A percentile compares a stretch with the other conserved stretches of the same genome.
phyloP scores from a whole-genome alignment of 1,284 basidiomycete species.

The Trichosporon sp. region DNA sequence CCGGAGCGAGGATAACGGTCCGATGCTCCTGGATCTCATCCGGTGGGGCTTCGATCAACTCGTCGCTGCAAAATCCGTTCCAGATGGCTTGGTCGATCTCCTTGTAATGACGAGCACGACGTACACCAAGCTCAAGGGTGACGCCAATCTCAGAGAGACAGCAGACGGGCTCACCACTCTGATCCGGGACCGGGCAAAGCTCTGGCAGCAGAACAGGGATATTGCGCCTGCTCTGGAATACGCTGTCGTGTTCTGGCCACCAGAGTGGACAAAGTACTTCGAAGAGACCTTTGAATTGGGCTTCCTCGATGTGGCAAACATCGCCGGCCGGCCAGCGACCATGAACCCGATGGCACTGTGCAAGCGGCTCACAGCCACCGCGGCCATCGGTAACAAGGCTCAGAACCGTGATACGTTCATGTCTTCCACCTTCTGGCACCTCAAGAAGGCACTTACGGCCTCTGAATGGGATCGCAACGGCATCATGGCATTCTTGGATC shows the following conservation, averaged over 20 bases:
- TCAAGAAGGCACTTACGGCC: constrained; percentile 72
- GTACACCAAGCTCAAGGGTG: constrained; percentile 16
- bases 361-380: constrained; percentile 17
- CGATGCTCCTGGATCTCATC: constrained; percentile 71
- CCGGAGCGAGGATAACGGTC: constrained; percentile 68
- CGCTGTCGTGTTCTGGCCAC: constrained; percentile 43
- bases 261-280: constrained; percentile 26
- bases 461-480: constrained; percentile 66
- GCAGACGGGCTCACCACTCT: constrained; percentile 20
- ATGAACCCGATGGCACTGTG: constrained; percentile 37
- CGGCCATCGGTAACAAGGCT: neutral
- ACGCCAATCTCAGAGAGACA: neutral
- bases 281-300: constrained; percentile 16
- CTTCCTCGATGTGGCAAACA: constrained; percentile 29
- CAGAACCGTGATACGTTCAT: constrained; percentile 31
- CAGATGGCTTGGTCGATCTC: constrained; percentile 29
- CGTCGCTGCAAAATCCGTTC: neutral
- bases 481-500: constrained; percentile 70
- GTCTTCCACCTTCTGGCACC: constrained; percentile 71
- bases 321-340: constrained; percentile 22
- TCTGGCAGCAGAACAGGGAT: constrained; percentile 27
- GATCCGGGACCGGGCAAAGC: constrained; percentile 18
- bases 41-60: constrained; percentile 69
- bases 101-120: constrained; percentile 41
- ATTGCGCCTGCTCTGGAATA: constrained; percentile 29